phyloP scores from a whole-genome alignment of 108 stramenopile species.

The Cyclotella choctawhatcheeana region DNA sequence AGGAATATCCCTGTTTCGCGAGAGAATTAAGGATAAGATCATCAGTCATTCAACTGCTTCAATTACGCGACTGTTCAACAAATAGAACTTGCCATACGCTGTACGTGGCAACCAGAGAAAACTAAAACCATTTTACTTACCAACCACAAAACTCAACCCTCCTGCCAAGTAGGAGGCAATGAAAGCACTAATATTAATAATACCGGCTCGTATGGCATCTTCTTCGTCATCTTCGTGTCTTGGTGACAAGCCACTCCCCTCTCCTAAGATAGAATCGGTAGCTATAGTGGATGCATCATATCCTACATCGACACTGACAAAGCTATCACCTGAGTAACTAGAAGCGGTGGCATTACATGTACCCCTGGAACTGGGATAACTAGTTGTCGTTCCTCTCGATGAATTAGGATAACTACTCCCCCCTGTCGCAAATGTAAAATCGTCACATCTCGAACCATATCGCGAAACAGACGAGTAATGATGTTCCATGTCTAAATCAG shows the following conservation, averaged over 20 bases:
- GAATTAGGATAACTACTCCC: too few relatives aligned
- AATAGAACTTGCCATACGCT: too few relatives aligned
- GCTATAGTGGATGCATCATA: constrained; percentile 3
- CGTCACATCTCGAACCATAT: too few relatives aligned
- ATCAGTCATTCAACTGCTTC: too few relatives aligned
- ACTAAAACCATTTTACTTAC: too few relatives aligned
- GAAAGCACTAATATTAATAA: constrained; percentile 24
- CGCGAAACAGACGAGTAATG: background rate
- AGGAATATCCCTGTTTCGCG: constrained; percentile 26
- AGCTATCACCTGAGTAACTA: background rate
- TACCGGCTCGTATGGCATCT: constrained; percentile 38
- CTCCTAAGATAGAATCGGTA: background rate
- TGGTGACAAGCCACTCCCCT: background rate
- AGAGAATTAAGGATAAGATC: background rate
- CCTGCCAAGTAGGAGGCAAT: constrained; percentile 38
- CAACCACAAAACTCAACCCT: constrained; percentile 26
- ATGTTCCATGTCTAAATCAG: constrained; percentile 8
- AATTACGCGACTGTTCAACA: too few relatives aligned
- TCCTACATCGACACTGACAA: background rate
- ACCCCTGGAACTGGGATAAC: background rate
- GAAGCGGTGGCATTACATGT: background rate
- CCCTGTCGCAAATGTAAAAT: background rate
- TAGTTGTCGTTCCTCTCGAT: too few relatives aligned
- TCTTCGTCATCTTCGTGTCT: constrained; percentile 7
- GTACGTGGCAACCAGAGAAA: too few relatives aligned